These are phyloP conservation scores for Teratosphaeria pseudoeucalypti DNA, from an alignment of 2,329 filamentous ascomycete species.

Conservation along the genomic window DNA sequence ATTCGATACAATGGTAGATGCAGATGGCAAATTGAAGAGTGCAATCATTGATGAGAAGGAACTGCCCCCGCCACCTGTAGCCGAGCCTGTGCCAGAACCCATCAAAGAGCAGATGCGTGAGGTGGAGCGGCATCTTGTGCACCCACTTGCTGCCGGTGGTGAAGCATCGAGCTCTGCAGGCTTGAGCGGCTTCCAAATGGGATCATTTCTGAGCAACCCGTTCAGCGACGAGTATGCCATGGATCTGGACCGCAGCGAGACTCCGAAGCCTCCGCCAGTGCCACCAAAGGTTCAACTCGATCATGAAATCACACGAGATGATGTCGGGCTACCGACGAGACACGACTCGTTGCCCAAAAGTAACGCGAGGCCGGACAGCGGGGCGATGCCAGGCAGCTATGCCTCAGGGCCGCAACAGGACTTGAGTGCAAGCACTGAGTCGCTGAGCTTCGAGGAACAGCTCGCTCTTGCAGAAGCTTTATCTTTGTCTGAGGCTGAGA, in stretches of 20 bases:
- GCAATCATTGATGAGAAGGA: constrained; percentile 5
- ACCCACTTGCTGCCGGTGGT: constrained; percentile 11
- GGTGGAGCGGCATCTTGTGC: constrained; percentile 14
- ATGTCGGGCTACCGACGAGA: too few species aligned
- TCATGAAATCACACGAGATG: constrained; percentile 2
- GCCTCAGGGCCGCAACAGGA: constrained; percentile 1
- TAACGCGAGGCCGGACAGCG: constrained; percentile 6
- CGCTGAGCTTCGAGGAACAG: constrained; percentile 27
- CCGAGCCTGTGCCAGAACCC: constrained; percentile 11
- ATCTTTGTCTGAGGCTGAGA: constrained; percentile 26
- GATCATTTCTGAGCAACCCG: constrained; percentile 33
- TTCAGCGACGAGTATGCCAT: constrained; percentile 35
- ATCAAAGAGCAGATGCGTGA: constrained; percentile 14
- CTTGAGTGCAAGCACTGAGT: constrained; percentile 4
- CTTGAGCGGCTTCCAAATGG: constrained; percentile 29
- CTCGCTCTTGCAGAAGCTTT: constrained; percentile 24
- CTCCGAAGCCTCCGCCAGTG: constrained; percentile 32
- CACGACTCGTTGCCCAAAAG: background rate
- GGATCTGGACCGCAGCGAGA: constrained; percentile 29
- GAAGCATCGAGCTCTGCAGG: constrained; percentile 9
- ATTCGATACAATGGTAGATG: constrained; percentile 24
- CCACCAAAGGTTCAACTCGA: constrained; percentile 34
- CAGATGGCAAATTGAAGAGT: constrained; percentile 20
- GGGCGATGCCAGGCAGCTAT: constrained; percentile 10
- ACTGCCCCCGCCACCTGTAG: constrained; percentile 10